Percentiles rank a stretch among this genome's conserved stretches.
Evolutionary conservation across 176 grass and related monocot species (phyloP).

Genomic region (Paspalum notatum): DNA sequence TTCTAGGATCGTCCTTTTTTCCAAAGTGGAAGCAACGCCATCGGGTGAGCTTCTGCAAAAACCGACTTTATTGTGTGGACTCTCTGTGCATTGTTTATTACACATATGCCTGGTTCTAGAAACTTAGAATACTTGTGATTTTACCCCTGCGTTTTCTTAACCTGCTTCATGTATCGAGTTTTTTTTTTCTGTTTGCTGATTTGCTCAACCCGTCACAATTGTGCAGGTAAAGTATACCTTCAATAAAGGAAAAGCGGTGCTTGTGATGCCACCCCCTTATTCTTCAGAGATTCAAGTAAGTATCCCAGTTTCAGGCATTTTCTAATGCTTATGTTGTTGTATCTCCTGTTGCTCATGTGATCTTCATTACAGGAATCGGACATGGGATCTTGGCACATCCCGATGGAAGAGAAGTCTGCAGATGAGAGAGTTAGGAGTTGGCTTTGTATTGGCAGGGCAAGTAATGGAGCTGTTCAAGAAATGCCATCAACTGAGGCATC

Average conservation of each 20-base stretch:
- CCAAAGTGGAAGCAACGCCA: slow-evolving; percentile 86
- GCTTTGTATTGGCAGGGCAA: slow-evolving; percentile 76
- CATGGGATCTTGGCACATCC: slow-evolving; percentile 84
- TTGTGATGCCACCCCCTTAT: slow-evolving; percentile 80
- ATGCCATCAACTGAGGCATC: slow-evolving; percentile 1
- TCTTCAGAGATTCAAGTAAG: slow-evolving; percentile 84
- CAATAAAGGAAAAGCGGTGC: slow-evolving; percentile 65
- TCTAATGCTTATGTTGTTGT: slow-evolving; percentile 16
- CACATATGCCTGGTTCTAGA: neutral
- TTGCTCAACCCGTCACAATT: slow-evolving; percentile 20
- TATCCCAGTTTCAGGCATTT: neutral
- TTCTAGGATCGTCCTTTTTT: slow-evolving; percentile 79
- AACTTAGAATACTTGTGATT: neutral
- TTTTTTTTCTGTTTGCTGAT: slow-evolving; percentile 12
- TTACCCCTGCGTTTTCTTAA: too few relatives aligned
- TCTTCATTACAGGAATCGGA: slow-evolving; percentile 62
- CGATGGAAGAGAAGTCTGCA: slow-evolving; percentile 64
- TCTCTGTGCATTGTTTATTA: neutral
- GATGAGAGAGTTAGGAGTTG: slow-evolving; percentile 69
- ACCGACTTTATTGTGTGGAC: neutral
- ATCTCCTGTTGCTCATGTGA: slow-evolving; percentile 9
- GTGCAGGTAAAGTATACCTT: slow-evolving; percentile 86
- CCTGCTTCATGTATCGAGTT: neutral
- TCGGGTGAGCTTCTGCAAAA: slow-evolving; percentile 46
- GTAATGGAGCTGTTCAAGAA: slow-evolving; percentile 10